Base-by-base conservation (phyloP, 768 basidiomycete species). In the Exsudoporus frostii region DNA sequence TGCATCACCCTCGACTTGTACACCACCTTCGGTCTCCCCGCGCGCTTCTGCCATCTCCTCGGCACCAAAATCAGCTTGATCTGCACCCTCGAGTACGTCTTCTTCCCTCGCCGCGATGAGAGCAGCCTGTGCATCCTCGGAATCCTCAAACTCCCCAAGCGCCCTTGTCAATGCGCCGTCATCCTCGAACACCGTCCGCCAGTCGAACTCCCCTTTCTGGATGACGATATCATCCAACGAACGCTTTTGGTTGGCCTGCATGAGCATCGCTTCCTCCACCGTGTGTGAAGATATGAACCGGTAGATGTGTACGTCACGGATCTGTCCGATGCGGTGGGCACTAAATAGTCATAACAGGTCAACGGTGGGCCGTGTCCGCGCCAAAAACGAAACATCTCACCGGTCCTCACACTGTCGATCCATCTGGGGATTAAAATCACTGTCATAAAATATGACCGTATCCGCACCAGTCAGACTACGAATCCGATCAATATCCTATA, bases 321-420 rank as follows among this genome's bases (percentile, higher is more conserved):
- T 92, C 69, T 98, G 96, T 9, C 96, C 96, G 57, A 99, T 98
- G n/a, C 96, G 90, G 67, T 99, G 96, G 0, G 95, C 96, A 43
- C 95, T 91, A 56, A 47, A 40, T 36, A 6, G 29, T 40, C 22
- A 41, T 27, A 36, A 22, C 8, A 17, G 10, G 32, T 63, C 48
- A 57, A 33, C 40, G 34, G 39, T 27, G n/a, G 29, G 4, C 15
- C 14, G 8, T 3, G n/a, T 36, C 30, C 15, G 10, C 1, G 5
- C 8, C 37, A 19, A 44, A 30, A 34, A 39, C 14, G 19, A 37
- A 24, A 39, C 4, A n/a, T 61, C 80, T 56, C 65, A 86, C 86
- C 88, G 79, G 71, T 98, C 96, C 71, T 95, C 92, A 61, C 97
- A 98, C 66, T 99, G 96, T 41, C 89, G 78, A 68, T 99, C 96